phyloP scores from a whole-genome alignment of 768 basidiomycete genomes.

The Tulasnella sp. region DNA sequence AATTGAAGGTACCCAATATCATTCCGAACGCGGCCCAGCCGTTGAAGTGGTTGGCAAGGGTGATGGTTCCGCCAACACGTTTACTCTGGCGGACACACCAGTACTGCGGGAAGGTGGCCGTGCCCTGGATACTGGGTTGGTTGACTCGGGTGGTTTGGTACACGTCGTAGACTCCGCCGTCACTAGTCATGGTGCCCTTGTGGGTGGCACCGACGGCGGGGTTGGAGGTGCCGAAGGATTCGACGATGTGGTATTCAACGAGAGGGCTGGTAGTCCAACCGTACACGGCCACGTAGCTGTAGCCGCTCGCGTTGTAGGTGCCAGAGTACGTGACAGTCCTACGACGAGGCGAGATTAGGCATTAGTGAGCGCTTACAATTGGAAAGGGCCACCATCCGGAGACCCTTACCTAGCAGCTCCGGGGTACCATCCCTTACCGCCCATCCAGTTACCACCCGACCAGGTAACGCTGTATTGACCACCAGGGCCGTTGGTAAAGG shows the following conservation, averaged over 20 bases:
- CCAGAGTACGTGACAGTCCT: too few species aligned
- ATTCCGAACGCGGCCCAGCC: constrained; percentile 15
- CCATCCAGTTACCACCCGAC: too few species aligned
- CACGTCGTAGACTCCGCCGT: constrained; percentile 17
- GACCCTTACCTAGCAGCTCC: too few species aligned
- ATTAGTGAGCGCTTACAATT: too few species aligned
- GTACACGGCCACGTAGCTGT: too few species aligned
- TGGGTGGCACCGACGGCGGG: constrained; percentile 10
- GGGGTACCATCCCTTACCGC: too few species aligned
- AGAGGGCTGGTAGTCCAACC: constrained; percentile 4
- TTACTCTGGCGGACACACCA: constrained; percentile 17
- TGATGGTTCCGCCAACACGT: constrained; percentile 15
- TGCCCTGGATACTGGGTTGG: constrained; percentile 18
- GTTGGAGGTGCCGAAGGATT: constrained; percentile 15
- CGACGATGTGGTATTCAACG: constrained; percentile 20
- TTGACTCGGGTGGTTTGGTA: constrained; percentile 17
- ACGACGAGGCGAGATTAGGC: too few species aligned
- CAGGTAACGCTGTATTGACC: too few species aligned
- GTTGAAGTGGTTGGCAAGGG: constrained; percentile 21
- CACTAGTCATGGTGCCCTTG: constrained; percentile 9
- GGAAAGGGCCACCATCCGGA: too few species aligned
- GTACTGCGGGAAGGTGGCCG: constrained; percentile 18
- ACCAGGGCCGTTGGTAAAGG: too few species aligned
- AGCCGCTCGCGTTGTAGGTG: too few species aligned
- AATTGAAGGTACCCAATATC: constrained; percentile 12